Conservation (phyloP, 2,329 filamentous ascomycete species). For the Mycogone perniciosa region DNA sequence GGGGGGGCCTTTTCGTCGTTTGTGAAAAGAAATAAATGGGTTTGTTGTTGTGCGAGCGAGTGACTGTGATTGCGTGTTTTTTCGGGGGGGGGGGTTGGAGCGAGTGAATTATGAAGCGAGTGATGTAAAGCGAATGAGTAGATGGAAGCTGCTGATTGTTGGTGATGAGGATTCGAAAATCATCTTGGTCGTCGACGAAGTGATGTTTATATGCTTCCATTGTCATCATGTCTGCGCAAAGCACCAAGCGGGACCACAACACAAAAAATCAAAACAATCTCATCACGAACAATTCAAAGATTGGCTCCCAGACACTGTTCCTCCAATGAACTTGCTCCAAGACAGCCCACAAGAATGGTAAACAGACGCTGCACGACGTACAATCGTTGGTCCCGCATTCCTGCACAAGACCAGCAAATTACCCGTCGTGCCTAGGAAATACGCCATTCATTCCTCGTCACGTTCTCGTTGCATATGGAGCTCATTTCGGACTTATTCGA, state of each 20-base stretch:
- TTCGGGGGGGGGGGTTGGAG: slow-evolving; percentile 1
- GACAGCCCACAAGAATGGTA: background rate
- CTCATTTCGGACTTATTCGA: background rate
- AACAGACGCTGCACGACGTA: slow-evolving; percentile 17
- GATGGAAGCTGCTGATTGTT: too few relatives aligned
- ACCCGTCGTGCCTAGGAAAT: background rate
- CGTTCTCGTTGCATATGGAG: too few relatives aligned
- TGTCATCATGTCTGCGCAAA: background rate
- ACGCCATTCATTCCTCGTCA: too few relatives aligned
- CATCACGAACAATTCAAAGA: background rate
- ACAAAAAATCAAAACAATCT: slow-evolving; percentile 2
- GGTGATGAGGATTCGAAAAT: too few relatives aligned
- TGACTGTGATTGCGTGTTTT: background rate
- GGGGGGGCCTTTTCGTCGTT: background rate
- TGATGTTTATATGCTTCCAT: too few relatives aligned
- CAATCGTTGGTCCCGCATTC: slow-evolving; percentile 3
- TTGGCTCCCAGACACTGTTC: too few relatives aligned
- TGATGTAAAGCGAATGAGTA: slow-evolving; percentile 1
- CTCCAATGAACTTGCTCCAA: too few relatives aligned
- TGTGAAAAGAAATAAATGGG: background rate
- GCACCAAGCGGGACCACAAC: background rate
- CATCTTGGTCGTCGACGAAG: too few relatives aligned
- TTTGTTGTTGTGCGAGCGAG: background rate
- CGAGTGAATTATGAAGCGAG: background rate
- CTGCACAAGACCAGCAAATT: slow-evolving; percentile 5